Evolutionary conservation across 768 basidiomycete species (phyloP), one percentile per base, ranked within the genome.

Genomic region (Lentinus brumalis): DNA sequence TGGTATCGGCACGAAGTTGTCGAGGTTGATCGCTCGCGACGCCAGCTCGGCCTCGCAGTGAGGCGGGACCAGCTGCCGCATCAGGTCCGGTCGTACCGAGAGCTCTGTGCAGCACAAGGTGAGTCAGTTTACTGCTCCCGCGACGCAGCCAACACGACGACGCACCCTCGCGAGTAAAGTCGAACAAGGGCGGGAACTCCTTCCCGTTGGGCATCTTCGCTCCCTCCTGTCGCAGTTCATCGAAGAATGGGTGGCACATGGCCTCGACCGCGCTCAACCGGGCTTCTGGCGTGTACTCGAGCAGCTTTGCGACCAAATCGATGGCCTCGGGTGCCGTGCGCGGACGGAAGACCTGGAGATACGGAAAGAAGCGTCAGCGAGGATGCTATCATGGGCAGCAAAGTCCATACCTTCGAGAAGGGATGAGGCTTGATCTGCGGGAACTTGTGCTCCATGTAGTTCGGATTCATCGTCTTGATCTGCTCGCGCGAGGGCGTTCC

Each of bases 391-490:
- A 11, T 49, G 4, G 29, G 21, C 5, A 18, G 4, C 6, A 26
- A 18, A 26, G 12, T 49, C 26, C 10, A 29, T 60, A 93, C 94
- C 87, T 98, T 98, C 72, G 89, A 91, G 81, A 98, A 98, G 0
- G 96, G 96, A 73, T 98, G 96, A n/a, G 96, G 94, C 74, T 96
- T 95, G 82, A 99, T 99, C 77, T 98, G 96, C 1, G 97, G 97
- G 82, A 99, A 99, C 78, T 98, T 98, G 86, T 99, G 97, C 74
- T 99, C 97, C 97, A 98, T 98, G 78, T 99, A 99, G 80, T 99
- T 99, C 57, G 97, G 97, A 77, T 99, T 99, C 97, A 99, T 99
- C 67, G 97, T 98, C 88, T 99, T 98, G 85, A 99, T 99, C 77
- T 99, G 97, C 73, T 98, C 97, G 67, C 96, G 82, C 60, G 97